Base-by-base conservation (phyloP, 139 green algal genomes). In the Chlamydomonas sp. region DNA sequence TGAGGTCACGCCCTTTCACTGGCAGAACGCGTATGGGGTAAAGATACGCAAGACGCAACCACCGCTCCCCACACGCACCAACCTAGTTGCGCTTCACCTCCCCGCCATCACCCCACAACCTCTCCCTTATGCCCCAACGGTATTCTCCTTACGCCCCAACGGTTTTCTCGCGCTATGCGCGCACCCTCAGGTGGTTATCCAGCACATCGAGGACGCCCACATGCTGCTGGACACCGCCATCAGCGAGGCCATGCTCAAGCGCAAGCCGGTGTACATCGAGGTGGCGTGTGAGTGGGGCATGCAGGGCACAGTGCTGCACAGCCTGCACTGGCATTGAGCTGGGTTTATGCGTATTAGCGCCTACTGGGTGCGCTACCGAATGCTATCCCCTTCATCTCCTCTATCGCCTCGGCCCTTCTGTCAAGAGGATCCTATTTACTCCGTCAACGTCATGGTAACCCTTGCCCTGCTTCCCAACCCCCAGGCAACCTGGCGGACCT, bases 251-350 rank as follows among this genome's bases (percentile, higher is more conserved):
- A 31, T 98, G 77, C 61, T 90, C 4, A n/a, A 88, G 57, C 76
- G 81, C 57, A 97, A 96, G 87, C 96, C 96, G 1, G 94, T 93
- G 14, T 97, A 97, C 92, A 97, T 98, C 79, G 91, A 94, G 82
- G 88, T 97, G 20, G 90, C 84, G 74, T 95, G 94, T 88, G 73
- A 80, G 83, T 60, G 31, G 1, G 68, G 15, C 14, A 16, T 73
- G 67, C 67, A 73, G 15, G 67, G 67, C 14, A 1, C 67, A 14
- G 15, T 73, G 15, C 67, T 20, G 67, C 14, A 16, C 67, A 16
- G 67, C 67, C 49, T 79, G 20, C 20, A 18, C 18, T 79, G 20
- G 9, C 20, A 15, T 79, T 79, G 74, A 57, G 18, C 31, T 49
- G 31, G 49, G 20, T 15, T 60, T 57, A 60, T 79, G 74, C 20